A percentile compares a stretch with the other conserved stretches of the same genome.
Conservation (phyloP, 768 basidiomycete genomes). For the Pholiota molesta region DNA sequence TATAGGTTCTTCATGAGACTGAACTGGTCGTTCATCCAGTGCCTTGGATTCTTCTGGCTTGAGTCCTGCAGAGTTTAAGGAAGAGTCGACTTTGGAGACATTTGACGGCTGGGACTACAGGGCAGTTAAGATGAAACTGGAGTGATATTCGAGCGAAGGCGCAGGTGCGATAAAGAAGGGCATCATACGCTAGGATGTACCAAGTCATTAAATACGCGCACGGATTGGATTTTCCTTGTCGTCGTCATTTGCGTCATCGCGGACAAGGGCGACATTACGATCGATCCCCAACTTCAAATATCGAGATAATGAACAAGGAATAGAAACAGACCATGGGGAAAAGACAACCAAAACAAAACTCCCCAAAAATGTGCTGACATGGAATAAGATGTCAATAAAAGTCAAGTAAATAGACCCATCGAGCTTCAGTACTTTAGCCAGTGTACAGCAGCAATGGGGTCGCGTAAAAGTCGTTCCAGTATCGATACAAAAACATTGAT, state of each 20-base stretch:
- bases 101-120: neutral
- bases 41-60: conserved; percentile 38
- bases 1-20: conserved; percentile 38
- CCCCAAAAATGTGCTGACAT: no score
- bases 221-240: neutral
- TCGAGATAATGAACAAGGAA: no score
- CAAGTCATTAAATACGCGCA: neutral
- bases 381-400: no score
- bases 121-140: neutral
- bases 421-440: no score
- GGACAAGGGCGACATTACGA: neutral
- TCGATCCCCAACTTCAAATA: neutral
- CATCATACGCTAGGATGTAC: no score
- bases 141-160: neutral
- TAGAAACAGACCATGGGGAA: no score
- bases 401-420: no score
- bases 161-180: no score
- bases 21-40: conserved; percentile 37
- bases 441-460: no score
- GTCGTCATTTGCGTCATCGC: neutral
- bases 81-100: conserved; percentile 22
- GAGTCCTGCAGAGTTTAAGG: conserved; percentile 42
- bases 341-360: no score
- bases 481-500: no score
- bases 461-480: no score